A percentile compares a stretch with the other conserved stretches of the same genome.
Evolutionary conservation across 257 asterid genomes (phyloP).

Genomic region (Nicotiana otophora): DNA sequence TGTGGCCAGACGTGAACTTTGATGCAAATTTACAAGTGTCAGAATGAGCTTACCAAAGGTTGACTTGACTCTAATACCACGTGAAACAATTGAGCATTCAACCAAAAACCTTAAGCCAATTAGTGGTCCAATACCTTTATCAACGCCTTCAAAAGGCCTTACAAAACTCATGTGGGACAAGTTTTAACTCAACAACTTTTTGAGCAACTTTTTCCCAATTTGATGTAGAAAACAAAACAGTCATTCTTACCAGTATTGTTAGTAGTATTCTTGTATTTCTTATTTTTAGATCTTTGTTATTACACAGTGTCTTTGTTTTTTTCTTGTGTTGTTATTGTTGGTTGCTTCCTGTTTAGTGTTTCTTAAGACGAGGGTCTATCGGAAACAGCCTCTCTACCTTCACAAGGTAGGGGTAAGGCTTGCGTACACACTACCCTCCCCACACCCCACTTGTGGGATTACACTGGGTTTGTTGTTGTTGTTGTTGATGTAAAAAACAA

Average conservation of each 20-base stretch:
- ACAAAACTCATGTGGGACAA: background rate
- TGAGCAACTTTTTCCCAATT: background rate
- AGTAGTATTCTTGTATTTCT: no score
- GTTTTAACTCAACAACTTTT: background rate
- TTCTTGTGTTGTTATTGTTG: no score
- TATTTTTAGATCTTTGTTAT: no score
- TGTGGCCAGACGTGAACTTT: background rate
- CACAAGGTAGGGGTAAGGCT: no score
- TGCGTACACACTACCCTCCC: no score
- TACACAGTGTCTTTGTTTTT: no score
- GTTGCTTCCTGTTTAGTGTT: no score
- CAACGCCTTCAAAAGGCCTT: background rate
- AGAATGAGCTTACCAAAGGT: background rate
- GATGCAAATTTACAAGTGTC: background rate
- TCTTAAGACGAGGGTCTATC: no score
- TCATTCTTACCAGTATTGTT: no score
- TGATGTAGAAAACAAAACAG: background rate
- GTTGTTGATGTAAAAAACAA: background rate
- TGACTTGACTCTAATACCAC: background rate
- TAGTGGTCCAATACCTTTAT: background rate
- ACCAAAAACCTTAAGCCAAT: background rate
- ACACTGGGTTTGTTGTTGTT: no score
- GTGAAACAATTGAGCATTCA: background rate
- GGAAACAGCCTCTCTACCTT: no score
- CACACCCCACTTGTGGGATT: no score